Percentiles rank a stretch among this genome's conserved stretches.
Evolutionary conservation across 148 eudicot genomes (phyloP).

Genomic region (Rhododendron simsii): DNA sequence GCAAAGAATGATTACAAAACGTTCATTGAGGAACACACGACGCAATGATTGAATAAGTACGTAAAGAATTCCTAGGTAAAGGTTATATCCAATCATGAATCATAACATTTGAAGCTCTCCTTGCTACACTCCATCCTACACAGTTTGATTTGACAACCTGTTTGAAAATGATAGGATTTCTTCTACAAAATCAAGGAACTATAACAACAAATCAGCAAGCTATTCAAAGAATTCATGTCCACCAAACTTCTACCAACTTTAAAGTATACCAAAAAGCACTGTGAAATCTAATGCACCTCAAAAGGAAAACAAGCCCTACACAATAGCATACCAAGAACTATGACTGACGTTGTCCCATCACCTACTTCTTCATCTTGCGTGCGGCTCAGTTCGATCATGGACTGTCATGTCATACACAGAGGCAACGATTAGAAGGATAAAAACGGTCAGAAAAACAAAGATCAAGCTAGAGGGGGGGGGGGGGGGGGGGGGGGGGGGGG

Average conservation of each 20-base stretch:
- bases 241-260: background rate
- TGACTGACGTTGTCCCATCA: slow-evolving; percentile 97
- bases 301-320: background rate
- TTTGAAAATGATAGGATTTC: background rate
- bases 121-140: background rate
- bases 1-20: background rate
- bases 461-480: background rate
- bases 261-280: background rate
- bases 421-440: slow-evolving; percentile 12
- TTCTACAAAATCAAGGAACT: background rate
- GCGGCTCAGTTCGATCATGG: slow-evolving; percentile 87
- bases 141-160: background rate
- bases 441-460: slow-evolving; percentile 15
- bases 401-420: slow-evolving; percentile 38
- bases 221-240: background rate
- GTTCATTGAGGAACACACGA: background rate
- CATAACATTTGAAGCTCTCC: background rate
- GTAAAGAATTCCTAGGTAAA: background rate
- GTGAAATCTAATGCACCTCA: background rate
- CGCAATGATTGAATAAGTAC: background rate
- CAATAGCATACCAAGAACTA: slow-evolving; percentile 70
- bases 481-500: too few species aligned
- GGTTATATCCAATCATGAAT: background rate
- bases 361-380: slow-evolving; percentile 98
- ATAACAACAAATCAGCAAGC: background rate